A percentile compares a stretch with the other conserved stretches of the same genome.
These are phyloP conservation scores for Salix caprea DNA, from an alignment of 345 rosid genomes.

Conservation along the genomic window DNA sequence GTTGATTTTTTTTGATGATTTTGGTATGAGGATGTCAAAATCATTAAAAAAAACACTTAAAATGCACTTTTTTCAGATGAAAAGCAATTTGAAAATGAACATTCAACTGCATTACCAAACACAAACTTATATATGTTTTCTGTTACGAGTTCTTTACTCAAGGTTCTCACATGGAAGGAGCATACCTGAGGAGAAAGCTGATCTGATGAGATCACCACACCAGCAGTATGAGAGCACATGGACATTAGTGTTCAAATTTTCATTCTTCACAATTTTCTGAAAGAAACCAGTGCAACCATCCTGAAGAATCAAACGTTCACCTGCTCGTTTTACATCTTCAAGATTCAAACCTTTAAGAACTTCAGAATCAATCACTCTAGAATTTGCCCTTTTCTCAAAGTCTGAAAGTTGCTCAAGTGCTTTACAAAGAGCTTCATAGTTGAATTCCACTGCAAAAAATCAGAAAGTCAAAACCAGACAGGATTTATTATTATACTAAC, in stretches of 20 bases:
- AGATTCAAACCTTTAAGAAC: conserved; percentile 81
- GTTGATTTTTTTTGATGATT: too few relatives aligned
- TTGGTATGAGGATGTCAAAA: too few relatives aligned
- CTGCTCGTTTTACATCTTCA: conserved; percentile 90
- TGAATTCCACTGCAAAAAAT: conserved; percentile 55
- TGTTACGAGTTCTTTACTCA: neutral
- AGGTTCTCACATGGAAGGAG: neutral
- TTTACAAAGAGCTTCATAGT: conserved; percentile 58
- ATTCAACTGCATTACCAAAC: too few relatives aligned
- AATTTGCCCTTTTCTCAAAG: conserved; percentile 79
- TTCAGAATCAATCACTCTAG: conserved; percentile 77
- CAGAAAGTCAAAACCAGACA: conserved; percentile 7
- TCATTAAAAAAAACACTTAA: too few relatives aligned
- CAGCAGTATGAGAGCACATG: conserved; percentile 92
- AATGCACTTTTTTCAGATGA: too few relatives aligned
- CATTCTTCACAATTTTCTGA: conserved; percentile 51
- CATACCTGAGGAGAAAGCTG: conserved; percentile 70
- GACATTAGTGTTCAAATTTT: conserved; percentile 48
- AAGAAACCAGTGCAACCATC: conserved; percentile 82
- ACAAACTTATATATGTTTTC: too few relatives aligned
- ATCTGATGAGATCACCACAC: conserved; percentile 89
- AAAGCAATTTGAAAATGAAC: too few relatives aligned
- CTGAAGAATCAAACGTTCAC: conserved; percentile 77
- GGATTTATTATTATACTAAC: neutral
- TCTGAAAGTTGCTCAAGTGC: conserved; percentile 71